Base-by-base conservation (phyloP, 1,284 basidiomycete species). In the Moniliophthora roreri region DNA sequence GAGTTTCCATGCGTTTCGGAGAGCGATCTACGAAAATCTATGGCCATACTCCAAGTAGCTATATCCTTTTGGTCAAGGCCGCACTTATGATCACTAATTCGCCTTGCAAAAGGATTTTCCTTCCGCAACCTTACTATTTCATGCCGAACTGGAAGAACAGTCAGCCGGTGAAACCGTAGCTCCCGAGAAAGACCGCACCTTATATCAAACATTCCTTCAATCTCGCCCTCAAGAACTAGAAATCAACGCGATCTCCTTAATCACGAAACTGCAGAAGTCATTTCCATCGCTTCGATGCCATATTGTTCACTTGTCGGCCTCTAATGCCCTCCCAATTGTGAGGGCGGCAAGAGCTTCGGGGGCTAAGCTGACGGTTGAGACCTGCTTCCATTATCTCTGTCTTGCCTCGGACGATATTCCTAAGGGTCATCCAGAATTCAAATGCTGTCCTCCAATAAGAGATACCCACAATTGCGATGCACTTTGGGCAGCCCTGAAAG, bases 391-490 rank as follows among this genome's bases (percentile, higher is more conserved):
- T 71, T 97, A 97, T 72, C 82, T 96, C 35, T 84, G 84, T 60
- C 79, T 93, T 16, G 73, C 82, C 24, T 76, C 87, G 0, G 75
- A 79, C 55, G 68, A 80, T 52, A 82, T 91, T 48, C 92, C 91
- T 4, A 69, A 79, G 54, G 87, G 89, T 2, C 81, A 72, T 16
- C 84, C 90, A 37, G 86, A 92, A 67, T 93, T 89, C 81, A 97
- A 98, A 68, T 97, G 95, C 66, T 95, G 93, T 69, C 95, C 95
- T n/a, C 95, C 95, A 2, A 90, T 98, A 58, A 83, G 95, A 40
- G 81, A 84, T 44, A 73, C 76, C 11, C 69, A 66, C 2, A 98
- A 97, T 68, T 79, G 86, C 56, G 83, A 89, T 41, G 65, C 69
- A 38, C 74, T 97, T 3, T 93, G 93, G 89, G 77, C 80, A n/a